phyloP scores from a whole-genome alignment of 1,139 yeast genomes.

The Saccharomyces hybrid region DNA sequence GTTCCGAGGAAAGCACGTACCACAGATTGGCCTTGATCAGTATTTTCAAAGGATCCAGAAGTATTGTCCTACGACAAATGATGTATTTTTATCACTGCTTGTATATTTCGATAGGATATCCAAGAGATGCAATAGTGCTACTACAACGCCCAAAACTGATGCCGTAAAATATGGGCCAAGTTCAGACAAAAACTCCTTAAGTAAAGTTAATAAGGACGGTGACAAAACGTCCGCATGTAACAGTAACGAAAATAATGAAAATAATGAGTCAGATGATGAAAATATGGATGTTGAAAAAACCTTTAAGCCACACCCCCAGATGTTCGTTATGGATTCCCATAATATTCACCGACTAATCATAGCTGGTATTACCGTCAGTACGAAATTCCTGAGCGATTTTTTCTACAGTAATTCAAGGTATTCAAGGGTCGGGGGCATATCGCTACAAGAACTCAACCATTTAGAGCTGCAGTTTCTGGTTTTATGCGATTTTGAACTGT shows the following conservation, averaged over 20 bases:
- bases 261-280: background rate
- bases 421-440: slow-evolving; percentile 96
- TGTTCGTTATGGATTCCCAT: slow-evolving; percentile 92
- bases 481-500: slow-evolving; percentile 74
- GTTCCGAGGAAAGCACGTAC: slow-evolving; percentile 91
- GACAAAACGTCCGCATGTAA: background rate
- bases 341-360: slow-evolving; percentile 90
- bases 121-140: slow-evolving; percentile 56
- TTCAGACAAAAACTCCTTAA: background rate
- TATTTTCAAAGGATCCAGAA: slow-evolving; percentile 83
- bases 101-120: slow-evolving; percentile 95
- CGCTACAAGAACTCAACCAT: slow-evolving; percentile 87
- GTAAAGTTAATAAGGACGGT: background rate
- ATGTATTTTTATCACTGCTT: slow-evolving; percentile 78
- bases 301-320: slow-evolving; percentile 10
- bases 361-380: slow-evolving; percentile 93
- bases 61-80: slow-evolving; percentile 96
- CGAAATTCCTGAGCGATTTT: slow-evolving; percentile 91
- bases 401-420: slow-evolving; percentile 93
- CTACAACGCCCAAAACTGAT: background rate
- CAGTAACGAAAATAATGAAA: slow-evolving; percentile 1
- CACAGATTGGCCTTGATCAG: slow-evolving; percentile 86
- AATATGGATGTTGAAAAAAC: background rate
- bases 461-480: slow-evolving; percentile 82
- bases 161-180: background rate